Conservation (phyloP, 2,329 filamentous ascomycete genomes). For the Trichothecium sympodiale region DNA sequence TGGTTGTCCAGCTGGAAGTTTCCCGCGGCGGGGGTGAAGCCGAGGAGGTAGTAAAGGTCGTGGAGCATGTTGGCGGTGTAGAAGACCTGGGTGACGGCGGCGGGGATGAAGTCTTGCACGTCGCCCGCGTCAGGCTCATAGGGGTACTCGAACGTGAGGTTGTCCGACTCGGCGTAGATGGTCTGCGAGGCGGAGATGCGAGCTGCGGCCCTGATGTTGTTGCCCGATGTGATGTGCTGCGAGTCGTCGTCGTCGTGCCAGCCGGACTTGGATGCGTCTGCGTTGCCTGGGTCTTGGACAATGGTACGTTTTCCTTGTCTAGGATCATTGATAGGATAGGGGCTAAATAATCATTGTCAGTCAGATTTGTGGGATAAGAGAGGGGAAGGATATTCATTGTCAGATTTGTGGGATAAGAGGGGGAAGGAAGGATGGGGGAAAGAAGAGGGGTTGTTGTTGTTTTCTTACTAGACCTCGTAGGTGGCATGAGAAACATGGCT, state of each 20-base stretch:
- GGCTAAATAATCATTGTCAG: too few species aligned
- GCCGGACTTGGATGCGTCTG: neutral
- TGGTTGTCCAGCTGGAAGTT: slow-evolving; percentile 45
- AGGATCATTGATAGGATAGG: neutral
- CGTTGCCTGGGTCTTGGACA: slow-evolving; percentile 33
- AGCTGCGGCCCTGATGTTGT: slow-evolving; percentile 1
- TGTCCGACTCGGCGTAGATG: slow-evolving; percentile 18
- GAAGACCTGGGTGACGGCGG: slow-evolving; percentile 42
- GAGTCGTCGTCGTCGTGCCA: neutral
- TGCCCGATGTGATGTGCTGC: neutral
- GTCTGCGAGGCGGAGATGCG: neutral
- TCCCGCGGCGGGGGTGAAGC: slow-evolving; percentile 40
- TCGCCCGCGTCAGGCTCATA: slow-evolving; percentile 19
- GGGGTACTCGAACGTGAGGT: slow-evolving; percentile 28
- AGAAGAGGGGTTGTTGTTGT: too few species aligned
- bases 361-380: too few species aligned
- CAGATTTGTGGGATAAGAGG: too few species aligned
- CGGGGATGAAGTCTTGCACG: slow-evolving; percentile 29
- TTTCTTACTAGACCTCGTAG: slow-evolving; percentile 41
- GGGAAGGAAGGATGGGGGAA: too few species aligned
- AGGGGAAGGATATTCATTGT: too few species aligned
- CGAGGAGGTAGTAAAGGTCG: slow-evolving; percentile 40
- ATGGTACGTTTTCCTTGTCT: neutral
- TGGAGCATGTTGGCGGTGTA: slow-evolving; percentile 45
- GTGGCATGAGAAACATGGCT: slow-evolving; percentile 36